phyloP scores from a whole-genome alignment of 164 flowering plant species.

The Amborella trichopoda region DNA sequence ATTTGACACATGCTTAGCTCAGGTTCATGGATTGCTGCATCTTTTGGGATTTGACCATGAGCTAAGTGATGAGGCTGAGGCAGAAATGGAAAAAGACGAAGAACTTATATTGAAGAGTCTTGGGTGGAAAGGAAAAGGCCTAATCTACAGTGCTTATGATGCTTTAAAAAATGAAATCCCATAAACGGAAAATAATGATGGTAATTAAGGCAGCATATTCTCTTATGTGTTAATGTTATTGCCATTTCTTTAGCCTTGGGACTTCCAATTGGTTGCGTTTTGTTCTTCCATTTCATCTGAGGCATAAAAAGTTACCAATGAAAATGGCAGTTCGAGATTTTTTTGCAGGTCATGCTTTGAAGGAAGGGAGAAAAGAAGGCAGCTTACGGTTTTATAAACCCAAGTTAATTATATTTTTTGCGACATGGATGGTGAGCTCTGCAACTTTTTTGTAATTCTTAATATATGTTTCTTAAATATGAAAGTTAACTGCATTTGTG shows the following conservation, averaged over 20 bases:
- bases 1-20: too few relatives aligned
- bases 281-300: too few relatives aligned
- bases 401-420: slow-evolving; percentile 82
- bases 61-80: slow-evolving; percentile 83
- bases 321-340: slow-evolving; percentile 18
- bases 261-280: too few relatives aligned
- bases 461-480: too few relatives aligned
- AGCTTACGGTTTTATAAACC: slow-evolving; percentile 77
- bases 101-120: slow-evolving; percentile 63
- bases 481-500: not conserved
- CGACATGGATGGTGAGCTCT: slow-evolving; percentile 92
- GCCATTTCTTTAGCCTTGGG: not conserved
- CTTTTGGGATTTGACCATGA: slow-evolving; percentile 96
- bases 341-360: slow-evolving; percentile 31
- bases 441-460: too few relatives aligned
- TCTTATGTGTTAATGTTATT: too few relatives aligned
- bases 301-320: slow-evolving; percentile 6
- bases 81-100: slow-evolving; percentile 88
- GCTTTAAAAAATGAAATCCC: slow-evolving; percentile 26
- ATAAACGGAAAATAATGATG: slow-evolving; percentile 31
- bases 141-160: slow-evolving; percentile 70
- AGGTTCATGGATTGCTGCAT: slow-evolving; percentile 94
- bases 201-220: too few relatives aligned
- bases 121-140: slow-evolving; percentile 91
- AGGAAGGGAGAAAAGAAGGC: slow-evolving; percentile 81